Evolutionary conservation across 164 flowering plant species (phyloP), one percentile per base, ranked within the genome.

Genomic region (Amborella trichopoda): DNA sequence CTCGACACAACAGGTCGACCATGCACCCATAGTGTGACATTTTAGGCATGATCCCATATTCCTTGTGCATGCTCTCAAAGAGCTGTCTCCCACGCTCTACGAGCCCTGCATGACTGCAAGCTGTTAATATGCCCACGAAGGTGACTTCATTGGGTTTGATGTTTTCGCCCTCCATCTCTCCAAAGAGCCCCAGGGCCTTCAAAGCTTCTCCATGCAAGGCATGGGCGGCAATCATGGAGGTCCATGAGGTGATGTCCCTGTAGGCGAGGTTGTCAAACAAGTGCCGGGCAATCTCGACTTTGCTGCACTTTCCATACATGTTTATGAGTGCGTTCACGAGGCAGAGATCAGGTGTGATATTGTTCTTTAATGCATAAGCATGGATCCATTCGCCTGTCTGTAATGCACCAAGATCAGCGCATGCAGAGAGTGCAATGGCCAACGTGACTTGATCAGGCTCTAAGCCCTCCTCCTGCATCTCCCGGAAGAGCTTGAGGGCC

Each of bases 21-120:
- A 80, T 45, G 54, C 81, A 77, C 12, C 88, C 83, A 53, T 75
- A 77, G 48, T 80, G 88, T 47, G 64, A 56, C 40, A 80, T 66
- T 26, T 50, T 49, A 32, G 83, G 83, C 54, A 64, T 64, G 40
- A 77, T 63, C 18, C 49, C 62, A 37, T 40, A 10, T 4, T 16
- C 37, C 44, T 48, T 44, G 44, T 46, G 30, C 62, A 46, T 52
- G 28, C 44, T 36, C 45, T 46, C 44, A n/a, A 58, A 52, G 34
- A 24, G 40, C 40, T 40, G 11, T 13, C 24, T 12, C 21, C 56
- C 62, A 27, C 43, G 30, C 14, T 58, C 45, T 20, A 45, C 47
- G 26, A 51, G 33, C 5, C 62, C 62, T 26, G 45, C 52, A 45
- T 58, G 62, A 32, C 56, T 58, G 28, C 62, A 58, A 24, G 56